phyloP scores from a whole-genome alignment of 179 eudicot species.

The Spinacia oleracea region DNA sequence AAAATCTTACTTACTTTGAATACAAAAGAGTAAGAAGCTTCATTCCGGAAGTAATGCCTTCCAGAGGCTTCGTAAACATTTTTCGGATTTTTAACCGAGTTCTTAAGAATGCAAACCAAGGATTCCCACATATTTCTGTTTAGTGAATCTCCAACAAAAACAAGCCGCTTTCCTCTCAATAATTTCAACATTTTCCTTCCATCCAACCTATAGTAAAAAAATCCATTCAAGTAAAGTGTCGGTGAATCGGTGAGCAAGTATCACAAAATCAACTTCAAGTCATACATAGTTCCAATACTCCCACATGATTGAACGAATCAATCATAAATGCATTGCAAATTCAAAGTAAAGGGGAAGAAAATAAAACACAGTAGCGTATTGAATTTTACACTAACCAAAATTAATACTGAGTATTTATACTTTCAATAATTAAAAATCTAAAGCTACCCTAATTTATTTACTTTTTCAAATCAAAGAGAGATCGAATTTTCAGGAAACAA shows the following conservation, averaged over 20 bases:
- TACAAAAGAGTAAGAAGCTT: slow-evolving; percentile 79
- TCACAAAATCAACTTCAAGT: background rate
- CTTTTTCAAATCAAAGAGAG: background rate
- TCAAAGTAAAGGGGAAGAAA: background rate
- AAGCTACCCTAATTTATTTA: background rate
- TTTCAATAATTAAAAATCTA: background rate
- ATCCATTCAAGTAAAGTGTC: slow-evolving; percentile 16
- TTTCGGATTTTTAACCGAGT: slow-evolving; percentile 43
- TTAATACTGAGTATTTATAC: background rate
- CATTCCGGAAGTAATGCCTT: slow-evolving; percentile 59
- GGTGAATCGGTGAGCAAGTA: background rate
- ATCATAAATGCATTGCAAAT: background rate
- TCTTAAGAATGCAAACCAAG: slow-evolving; percentile 61
- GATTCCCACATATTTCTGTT: slow-evolving; percentile 90
- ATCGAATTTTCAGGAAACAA: slow-evolving; percentile 6
- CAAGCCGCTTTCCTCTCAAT: slow-evolving; percentile 63
- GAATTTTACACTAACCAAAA: background rate
- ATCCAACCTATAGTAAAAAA: slow-evolving; percentile 38
- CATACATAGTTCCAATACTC: background rate
- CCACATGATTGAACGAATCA: background rate
- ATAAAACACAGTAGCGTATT: background rate
- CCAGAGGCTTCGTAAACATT: slow-evolving; percentile 76
- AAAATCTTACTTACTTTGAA: slow-evolving; percentile 69
- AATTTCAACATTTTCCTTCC: slow-evolving; percentile 54
- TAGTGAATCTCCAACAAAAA: slow-evolving; percentile 73